phyloP scores from a whole-genome alignment of 345 rosid species.

The Aquilaria sinensis region DNA sequence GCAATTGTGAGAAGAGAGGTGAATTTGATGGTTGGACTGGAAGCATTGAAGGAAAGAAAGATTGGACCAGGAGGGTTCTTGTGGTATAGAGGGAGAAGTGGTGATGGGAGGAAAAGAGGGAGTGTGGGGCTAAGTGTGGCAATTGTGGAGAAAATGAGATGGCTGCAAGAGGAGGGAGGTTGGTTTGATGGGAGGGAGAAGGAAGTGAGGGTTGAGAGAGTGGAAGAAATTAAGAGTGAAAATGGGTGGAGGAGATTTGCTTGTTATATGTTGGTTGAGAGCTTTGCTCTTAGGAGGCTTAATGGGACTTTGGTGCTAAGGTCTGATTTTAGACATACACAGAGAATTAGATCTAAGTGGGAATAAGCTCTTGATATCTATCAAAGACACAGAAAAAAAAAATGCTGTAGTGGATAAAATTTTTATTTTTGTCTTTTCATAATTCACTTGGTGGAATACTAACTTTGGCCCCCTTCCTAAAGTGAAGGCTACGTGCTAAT shows the following conservation, averaged over 20 bases:
- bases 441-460: too few relatives aligned
- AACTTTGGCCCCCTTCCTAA: too few relatives aligned
- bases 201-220: constrained; percentile 47
- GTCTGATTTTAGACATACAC: constrained; percentile 37
- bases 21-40: constrained; percentile 32
- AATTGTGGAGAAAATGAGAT: constrained; percentile 66
- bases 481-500: too few relatives aligned
- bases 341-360: constrained; percentile 25
- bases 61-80: constrained; percentile 34
- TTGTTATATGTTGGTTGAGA: constrained; percentile 42
- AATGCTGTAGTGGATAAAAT: too few relatives aligned
- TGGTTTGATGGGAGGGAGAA: constrained; percentile 45
- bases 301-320: constrained; percentile 33
- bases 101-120: constrained; percentile 16
- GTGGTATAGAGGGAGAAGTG: constrained; percentile 36
- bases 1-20: constrained; percentile 35
- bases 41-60: constrained; percentile 33
- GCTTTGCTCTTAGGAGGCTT: constrained; percentile 45
- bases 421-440: too few relatives aligned
- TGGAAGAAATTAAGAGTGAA: constrained; percentile 26
- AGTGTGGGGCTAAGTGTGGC: constrained; percentile 49
- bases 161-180: constrained; percentile 65
- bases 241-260: constrained; percentile 27
- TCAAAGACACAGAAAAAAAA: too few relatives aligned
- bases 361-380: constrained; percentile 9